A percentile compares a stretch with the other conserved stretches of the same genome.
Evolutionary conservation across 1,284 basidiomycete genomes (phyloP).

Genomic region (Apiotrichum brassicae): DNA sequence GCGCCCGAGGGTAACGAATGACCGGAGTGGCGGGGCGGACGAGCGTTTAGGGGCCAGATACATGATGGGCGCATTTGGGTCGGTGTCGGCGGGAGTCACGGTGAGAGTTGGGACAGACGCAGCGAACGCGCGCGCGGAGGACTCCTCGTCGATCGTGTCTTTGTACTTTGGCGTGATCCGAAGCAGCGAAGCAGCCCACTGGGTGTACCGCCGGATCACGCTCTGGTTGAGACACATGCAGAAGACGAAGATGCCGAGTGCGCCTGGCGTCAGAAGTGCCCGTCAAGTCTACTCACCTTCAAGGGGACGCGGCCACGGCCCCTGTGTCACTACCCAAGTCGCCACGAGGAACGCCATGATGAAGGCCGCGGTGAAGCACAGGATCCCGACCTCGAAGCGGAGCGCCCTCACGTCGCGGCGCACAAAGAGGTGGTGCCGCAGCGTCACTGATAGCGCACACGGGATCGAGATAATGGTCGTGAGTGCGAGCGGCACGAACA

Average conservation of each 20-base stretch:
- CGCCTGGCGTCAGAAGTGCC: not conserved
- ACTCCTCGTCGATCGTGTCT: too few relatives aligned
- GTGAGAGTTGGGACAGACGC: too few relatives aligned
- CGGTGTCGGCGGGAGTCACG: too few relatives aligned
- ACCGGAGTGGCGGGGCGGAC: too few relatives aligned
- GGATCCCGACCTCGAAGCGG: not conserved
- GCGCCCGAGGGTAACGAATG: too few relatives aligned
- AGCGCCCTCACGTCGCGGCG: not conserved
- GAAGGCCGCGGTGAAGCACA: not conserved
- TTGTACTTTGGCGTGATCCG: too few relatives aligned
- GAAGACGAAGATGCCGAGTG: not conserved
- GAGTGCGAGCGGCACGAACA: not conserved
- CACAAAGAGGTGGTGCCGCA: not conserved
- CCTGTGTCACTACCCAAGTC: not conserved
- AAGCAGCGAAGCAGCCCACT: too few relatives aligned
- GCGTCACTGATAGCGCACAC: not conserved
- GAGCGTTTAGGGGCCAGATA: too few relatives aligned
- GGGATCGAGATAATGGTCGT: not conserved
- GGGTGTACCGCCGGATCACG: not conserved
- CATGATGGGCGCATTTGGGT: too few relatives aligned
- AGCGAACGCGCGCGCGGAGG: too few relatives aligned
- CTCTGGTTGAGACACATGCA: not conserved
- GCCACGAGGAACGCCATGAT: not conserved
- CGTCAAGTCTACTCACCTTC: not conserved
- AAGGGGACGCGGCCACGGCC: not conserved